Base-by-base conservation (phyloP, 2,329 filamentous ascomycete genomes). In the Sporothrix humicola region DNA sequence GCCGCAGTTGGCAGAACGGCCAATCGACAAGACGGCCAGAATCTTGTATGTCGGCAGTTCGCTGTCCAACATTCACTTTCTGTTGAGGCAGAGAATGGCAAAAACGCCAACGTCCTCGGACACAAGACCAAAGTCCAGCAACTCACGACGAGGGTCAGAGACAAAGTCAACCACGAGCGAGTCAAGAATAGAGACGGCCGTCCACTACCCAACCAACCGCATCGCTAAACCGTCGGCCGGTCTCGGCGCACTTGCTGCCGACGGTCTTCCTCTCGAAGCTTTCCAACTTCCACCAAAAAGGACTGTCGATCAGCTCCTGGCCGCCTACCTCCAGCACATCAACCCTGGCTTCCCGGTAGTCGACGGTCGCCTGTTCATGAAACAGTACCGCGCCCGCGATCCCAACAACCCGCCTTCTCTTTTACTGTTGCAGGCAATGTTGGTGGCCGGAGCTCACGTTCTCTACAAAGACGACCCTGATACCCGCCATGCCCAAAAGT, bases 231-330 rank as follows among this genome's bases (percentile, higher is more conserved):
- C 65, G 9, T 68, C 52, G 10, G 52, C 52, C 13, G 48, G 50
- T 3, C 52, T 26, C n/a, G 37, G 23, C 26, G 56, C n/a, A 3
- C 54, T 50, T 5, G 54, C 69, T 15, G 69, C 44, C 15, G 69
- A 63, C 23, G 54, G 65, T 8, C 52, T 73, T 9, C 71, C 72
- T 1, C 65, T 69, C 42, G 72, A 69, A 26, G 72, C 72, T 8
- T 73, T 73, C 37, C 54, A 63, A 15, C 72, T 73, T 13, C 72
- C 72, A n/a, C 46, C 66, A 48, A 70, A 69, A 50, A 44, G 46
- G 2, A 56, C 58, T 13, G 65, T 70, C 15, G 72, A 73, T 56
- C 54, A 46, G 31, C 48, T 73, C 12, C 44, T 73, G 26, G 68
- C 65, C 0, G 72, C 65, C 17, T 73, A 70, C 48, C 69, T 73